Base-by-base conservation (phyloP, 768 basidiomycete genomes). In the Exsudoporus frostii region DNA sequence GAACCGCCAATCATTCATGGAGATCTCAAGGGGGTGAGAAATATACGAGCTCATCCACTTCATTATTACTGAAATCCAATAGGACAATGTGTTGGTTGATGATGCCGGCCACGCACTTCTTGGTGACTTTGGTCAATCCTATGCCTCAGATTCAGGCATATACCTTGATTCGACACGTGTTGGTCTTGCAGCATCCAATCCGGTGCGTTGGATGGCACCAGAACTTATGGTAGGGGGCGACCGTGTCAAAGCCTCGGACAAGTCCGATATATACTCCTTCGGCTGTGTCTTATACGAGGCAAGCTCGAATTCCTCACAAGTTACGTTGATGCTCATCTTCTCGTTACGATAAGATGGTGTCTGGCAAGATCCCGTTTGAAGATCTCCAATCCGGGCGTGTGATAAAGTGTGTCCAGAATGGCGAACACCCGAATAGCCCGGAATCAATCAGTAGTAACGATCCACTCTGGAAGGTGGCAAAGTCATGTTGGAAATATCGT, bases 21-120 rank as follows among this genome's bases (percentile, higher is more conserved):
- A 7, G 76, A 77, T 57, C 29, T 77, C 25, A 77, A 76, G 55
- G 69, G 68, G 29, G 75, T 55, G 45, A 60, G 67, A 36, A 20
- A 48, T 20, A 19, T 44, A 17, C 17, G 4, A 56, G n/a, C 17
- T 4, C 8, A 40, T 47, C 33, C n/a, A 41, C 13, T 25, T 45
- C 15, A 17, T 39, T 29, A 14, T 41, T 22, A 43, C 49, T 52
- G 45, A 63, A 5, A 20, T 19, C 34, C 14, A 25, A 20, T 45
- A 67, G 69, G 58, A 60, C 17, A 69, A 69, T 32, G 53, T 63
- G 22, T 45, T 69, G 43, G 58, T 69, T 5, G 53, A 57, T 36
- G 40, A 56, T 11, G 10, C 17, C 1, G 43, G 25, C 19, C 46
- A 52, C 11, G 67, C 67, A 42, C 32, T 59, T 24, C 53, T 69